Evolutionary conservation across 106 monocot species (phyloP).

Genomic region (Vanilla planifolia): DNA sequence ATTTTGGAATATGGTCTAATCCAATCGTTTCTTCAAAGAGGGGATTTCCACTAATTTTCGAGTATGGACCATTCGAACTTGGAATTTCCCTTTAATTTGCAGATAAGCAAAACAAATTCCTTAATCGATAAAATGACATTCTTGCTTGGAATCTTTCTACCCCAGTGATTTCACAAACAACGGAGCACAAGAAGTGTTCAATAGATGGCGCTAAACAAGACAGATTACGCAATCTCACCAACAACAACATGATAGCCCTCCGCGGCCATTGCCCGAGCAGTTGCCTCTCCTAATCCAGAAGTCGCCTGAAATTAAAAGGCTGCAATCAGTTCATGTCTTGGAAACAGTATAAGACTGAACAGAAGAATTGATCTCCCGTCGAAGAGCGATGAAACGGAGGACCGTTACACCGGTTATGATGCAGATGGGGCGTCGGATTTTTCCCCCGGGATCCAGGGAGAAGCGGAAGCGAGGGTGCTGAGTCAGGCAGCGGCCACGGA

Average conservation of each 20-base stretch:
- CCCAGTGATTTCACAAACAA: background rate
- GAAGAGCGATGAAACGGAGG: background rate
- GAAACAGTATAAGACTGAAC: too few relatives aligned
- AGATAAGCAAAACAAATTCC: too few relatives aligned
- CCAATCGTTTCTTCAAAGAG: too few relatives aligned
- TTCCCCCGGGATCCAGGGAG: background rate
- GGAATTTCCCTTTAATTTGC: too few relatives aligned
- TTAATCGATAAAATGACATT: too few relatives aligned
- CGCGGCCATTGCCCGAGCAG: slow-evolving; percentile 39
- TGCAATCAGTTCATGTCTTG: background rate
- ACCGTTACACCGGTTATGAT: slow-evolving; percentile 66
- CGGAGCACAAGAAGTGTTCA: background rate
- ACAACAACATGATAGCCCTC: slow-evolving; percentile 72
- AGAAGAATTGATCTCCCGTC: background rate
- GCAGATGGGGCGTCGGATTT: slow-evolving; percentile 35
- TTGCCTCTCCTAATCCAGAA: slow-evolving; percentile 69
- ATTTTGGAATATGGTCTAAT: too few relatives aligned
- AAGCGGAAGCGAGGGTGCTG: slow-evolving; percentile 6
- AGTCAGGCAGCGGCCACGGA: slow-evolving; percentile 10
- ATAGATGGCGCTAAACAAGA: background rate
- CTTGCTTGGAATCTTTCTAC: too few relatives aligned
- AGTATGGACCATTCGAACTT: too few relatives aligned
- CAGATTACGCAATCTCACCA: slow-evolving; percentile 26
- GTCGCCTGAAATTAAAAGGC: slow-evolving; percentile 42
- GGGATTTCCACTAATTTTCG: too few relatives aligned